Base-by-base conservation (phyloP, 768 basidiomycete genomes). In the Psilocybe tampanensis region DNA sequence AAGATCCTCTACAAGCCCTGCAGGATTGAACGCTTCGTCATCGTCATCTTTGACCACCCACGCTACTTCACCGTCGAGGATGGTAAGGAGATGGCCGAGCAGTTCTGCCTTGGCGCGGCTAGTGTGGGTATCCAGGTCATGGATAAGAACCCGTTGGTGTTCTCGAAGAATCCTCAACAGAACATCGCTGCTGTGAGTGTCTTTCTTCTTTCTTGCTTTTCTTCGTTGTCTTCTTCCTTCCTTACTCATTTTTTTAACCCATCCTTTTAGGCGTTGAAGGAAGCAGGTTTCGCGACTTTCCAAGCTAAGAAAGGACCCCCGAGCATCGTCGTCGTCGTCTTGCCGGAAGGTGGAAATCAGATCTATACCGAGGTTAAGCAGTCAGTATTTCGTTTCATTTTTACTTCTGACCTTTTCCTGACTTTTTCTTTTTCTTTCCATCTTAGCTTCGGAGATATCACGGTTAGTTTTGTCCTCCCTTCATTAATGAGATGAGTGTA, bases 361-460 rank as follows among this genome's bases (percentile, higher is more conserved):
- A 82, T 92, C 1, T 94, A 94, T 62, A 85, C 79, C 8, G 83
- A 83, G 2, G 82, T 92, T 11, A 94, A 94, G 68, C 84, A 92
- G 91, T 94, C 67, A 60, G 86, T 81, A 43, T 81, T n/a, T n/a
- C 45, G 53, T 23, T 7, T 51, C 5, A 18, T 13, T 34, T 24
- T 17, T 11, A 29, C 29, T 29, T 29, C 29, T 26, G n/a, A 34
- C 41, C 19, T 15, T 3, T 24, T 34, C 12, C 11, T 41, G 51
- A 49, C 18, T 33, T 44, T 23, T 29, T 17, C 22, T 3, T 21
- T 24, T 52, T 17, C 21, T 11, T 41, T n/a, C 23, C 24, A 12
- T 15, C 12, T 39, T 50, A 91, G 88, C 64, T 90, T 89, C 44
- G 90, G 90, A 2, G 89, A 91, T 60, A 57, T 72, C 2, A 60